A percentile compares a stretch with the other conserved stretches of the same genome.
Conservation (phyloP, 116 monocot genomes). For the Papilionanthe hybrid region DNA sequence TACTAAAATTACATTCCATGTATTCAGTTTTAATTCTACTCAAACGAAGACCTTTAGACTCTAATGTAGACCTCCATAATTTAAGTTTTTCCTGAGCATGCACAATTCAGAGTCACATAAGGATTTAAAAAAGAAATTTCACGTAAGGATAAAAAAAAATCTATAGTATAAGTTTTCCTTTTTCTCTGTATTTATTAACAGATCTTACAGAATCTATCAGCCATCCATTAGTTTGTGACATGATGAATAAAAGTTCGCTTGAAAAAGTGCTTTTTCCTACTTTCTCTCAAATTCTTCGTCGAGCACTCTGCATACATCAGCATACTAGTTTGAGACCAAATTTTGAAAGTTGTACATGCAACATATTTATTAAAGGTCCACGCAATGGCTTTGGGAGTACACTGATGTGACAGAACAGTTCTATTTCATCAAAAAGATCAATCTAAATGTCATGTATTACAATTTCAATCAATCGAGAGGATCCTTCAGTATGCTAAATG, state of each 20-base stretch:
- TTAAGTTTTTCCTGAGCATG: too few relatives aligned
- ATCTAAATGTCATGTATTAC: neutral
- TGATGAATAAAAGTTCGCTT: too few relatives aligned
- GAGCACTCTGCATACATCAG: neutral
- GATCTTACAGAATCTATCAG: neutral
- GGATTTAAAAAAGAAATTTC: too few relatives aligned
- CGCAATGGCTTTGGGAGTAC: neutral
- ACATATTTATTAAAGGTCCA: neutral
- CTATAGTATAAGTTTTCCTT: neutral
- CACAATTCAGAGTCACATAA: too few relatives aligned
- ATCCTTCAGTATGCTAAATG: too few relatives aligned
- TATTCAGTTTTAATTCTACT: too few relatives aligned
- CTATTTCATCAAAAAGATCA: neutral
- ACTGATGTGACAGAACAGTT: neutral
- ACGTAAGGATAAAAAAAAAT: neutral
- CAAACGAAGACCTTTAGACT: too few relatives aligned
- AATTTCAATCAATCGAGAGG: neutral
- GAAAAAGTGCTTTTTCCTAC: neutral
- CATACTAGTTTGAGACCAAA: neutral
- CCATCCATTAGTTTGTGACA: too few relatives aligned
- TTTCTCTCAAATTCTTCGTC: neutral
- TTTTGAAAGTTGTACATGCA: neutral
- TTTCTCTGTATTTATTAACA: neutral
- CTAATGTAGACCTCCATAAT: too few relatives aligned
- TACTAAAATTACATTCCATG: too few relatives aligned